phyloP scores from a whole-genome alignment of 768 basidiomycete genomes.

The Hygrocybe coccinea region DNA sequence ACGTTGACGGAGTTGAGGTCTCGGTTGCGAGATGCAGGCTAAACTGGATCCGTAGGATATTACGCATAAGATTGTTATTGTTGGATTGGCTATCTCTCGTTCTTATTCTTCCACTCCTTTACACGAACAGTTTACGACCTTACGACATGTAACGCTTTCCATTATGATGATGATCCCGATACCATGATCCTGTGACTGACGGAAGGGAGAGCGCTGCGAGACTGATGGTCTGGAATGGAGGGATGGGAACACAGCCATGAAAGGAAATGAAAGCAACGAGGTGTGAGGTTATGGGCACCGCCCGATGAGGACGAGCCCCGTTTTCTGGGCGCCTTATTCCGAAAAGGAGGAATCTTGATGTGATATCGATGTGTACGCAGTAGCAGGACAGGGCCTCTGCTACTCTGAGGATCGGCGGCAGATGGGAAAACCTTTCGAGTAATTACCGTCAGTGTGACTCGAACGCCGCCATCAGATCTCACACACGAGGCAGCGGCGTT shows the following conservation, averaged over 20 bases:
- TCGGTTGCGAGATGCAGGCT: background rate
- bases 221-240: background rate
- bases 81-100: background rate
- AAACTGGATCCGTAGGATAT: conserved; percentile 32
- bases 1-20: conserved; percentile 25
- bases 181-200: too few species aligned
- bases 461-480: background rate
- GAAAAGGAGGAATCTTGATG: background rate
- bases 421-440: too few species aligned
- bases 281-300: too few species aligned
- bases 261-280: background rate
- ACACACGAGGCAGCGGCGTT: background rate
- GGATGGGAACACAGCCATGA: background rate
- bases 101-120: background rate
- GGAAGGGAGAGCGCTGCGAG: too few species aligned
- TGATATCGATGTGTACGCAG: background rate
- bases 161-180: background rate
- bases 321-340: background rate
- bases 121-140: conserved; percentile 5
- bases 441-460: background rate
- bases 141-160: background rate
- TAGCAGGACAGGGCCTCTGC: too few species aligned
- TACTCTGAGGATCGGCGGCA: too few species aligned
- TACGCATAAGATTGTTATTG: conserved; percentile 28
- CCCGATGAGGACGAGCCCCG: background rate